phyloP scores from a whole-genome alignment of 345 rosid genomes.

The Clausena lansium region DNA sequence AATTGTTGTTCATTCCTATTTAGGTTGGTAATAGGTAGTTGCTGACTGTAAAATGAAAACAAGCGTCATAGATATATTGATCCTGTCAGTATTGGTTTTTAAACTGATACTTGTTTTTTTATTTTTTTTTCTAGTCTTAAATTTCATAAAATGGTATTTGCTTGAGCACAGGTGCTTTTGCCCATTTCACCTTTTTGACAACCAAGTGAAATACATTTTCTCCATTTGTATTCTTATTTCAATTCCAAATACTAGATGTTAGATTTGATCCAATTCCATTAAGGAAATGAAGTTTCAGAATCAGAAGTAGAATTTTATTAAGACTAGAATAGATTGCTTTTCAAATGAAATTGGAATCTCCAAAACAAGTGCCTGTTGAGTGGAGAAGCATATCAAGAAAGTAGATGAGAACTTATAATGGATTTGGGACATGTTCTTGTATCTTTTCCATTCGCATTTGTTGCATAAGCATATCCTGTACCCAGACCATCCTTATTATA shows the following conservation, averaged over 20 bases:
- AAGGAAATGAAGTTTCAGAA: background rate
- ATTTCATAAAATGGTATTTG: background rate
- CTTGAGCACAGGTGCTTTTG: background rate
- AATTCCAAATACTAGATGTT: background rate
- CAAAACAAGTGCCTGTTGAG: background rate
- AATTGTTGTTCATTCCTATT: background rate
- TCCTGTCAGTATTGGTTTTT: background rate
- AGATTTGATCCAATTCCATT: background rate
- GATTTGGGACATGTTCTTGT: background rate
- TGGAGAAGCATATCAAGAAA: background rate
- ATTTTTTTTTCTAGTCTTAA: background rate
- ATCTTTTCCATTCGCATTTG: background rate
- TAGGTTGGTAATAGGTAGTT: background rate
- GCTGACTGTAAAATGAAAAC: background rate
- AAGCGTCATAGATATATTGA: background rate
- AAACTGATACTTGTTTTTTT: background rate
- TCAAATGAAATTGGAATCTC: background rate
- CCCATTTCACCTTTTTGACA: background rate
- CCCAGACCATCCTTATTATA: background rate
- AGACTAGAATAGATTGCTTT: background rate
- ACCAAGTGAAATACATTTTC: background rate
- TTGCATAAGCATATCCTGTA: background rate
- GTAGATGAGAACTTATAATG: background rate
- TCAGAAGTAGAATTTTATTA: background rate
- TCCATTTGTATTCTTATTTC: background rate